phyloP scores from a whole-genome alignment of 2,329 filamentous ascomycete species.

The Calonectria leucothoes region DNA sequence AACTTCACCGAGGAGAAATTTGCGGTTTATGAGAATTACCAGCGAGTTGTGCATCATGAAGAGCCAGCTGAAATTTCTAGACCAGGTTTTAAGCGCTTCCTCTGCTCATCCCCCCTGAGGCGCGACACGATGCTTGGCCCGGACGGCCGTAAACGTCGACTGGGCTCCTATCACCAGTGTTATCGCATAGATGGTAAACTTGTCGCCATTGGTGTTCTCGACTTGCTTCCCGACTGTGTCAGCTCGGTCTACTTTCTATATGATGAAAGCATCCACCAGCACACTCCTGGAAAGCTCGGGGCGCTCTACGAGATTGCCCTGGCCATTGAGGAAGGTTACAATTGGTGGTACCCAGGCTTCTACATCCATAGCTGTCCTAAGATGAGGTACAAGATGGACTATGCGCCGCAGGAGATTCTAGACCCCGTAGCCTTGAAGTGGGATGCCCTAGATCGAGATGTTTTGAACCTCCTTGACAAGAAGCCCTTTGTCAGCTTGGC shows the following conservation, averaged over 20 bases:
- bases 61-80: constrained; percentile 67
- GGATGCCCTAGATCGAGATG: constrained; percentile 66
- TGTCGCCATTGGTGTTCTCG: constrained; percentile 81
- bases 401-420: constrained; percentile 78
- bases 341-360: constrained; percentile 84
- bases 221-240: constrained; percentile 80
- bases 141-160: constrained; percentile 63
- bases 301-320: constrained; percentile 79
- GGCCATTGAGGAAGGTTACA: constrained; percentile 75
- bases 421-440: constrained; percentile 75
- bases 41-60: constrained; percentile 79
- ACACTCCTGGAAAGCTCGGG: constrained; percentile 79
- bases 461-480: constrained; percentile 62
- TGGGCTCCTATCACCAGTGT: constrained; percentile 86
- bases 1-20: constrained; percentile 83
- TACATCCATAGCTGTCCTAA: constrained; percentile 86
- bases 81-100: constrained; percentile 75
- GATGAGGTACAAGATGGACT: constrained; percentile 89
- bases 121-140: constrained; percentile 55
- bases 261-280: constrained; percentile 77
- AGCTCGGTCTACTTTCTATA: constrained; percentile 89
- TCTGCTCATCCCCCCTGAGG: constrained; percentile 77
- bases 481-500: constrained; percentile 67
- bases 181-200: constrained; percentile 82
- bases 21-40: constrained; percentile 78